Evolutionary conservation across 192 early-diverging fungal species (phyloP).

Genomic region (Backusella mclennaniae): DNA sequence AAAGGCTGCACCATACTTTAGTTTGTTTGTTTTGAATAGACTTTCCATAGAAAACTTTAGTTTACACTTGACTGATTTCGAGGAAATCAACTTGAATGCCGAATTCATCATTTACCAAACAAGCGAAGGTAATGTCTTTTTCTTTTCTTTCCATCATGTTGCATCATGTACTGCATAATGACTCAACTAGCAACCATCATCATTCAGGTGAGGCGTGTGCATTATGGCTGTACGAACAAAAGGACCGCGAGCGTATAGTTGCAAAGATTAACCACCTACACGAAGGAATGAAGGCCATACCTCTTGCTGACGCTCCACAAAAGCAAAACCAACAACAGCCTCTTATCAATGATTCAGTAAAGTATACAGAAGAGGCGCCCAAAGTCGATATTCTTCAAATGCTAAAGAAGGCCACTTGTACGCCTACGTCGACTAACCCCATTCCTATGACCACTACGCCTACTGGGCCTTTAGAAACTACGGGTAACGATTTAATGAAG

Average conservation of each 20-base stretch:
- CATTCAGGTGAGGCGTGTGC: conserved; percentile 61
- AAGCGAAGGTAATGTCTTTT: conserved; percentile 48
- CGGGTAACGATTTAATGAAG: neutral
- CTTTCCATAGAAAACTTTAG: conserved; percentile 79
- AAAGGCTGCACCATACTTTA: conserved; percentile 59
- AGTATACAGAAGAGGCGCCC: neutral
- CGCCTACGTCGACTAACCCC: neutral
- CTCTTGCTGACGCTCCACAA: neutral
- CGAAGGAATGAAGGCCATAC: conserved; percentile 16
- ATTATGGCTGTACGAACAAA: conserved; percentile 76
- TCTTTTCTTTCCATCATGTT: neutral
- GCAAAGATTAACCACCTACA: conserved; percentile 32
- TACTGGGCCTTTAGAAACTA: neutral
- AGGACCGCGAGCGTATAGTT: conserved; percentile 64
- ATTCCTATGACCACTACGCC: neutral
- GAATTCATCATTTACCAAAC: conserved; percentile 88
- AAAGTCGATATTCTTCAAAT: conserved; percentile 21
- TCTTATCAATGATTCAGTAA: neutral
- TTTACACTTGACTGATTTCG: conserved; percentile 61
- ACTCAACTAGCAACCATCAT: neutral
- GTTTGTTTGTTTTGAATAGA: conserved; percentile 88
- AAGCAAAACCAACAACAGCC: neutral
- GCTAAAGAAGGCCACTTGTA: conserved; percentile 15
- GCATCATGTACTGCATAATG: neutral
- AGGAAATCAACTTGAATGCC: conserved; percentile 77